Base-by-base conservation (phyloP, 371 early-diverging fungal species). In the Mortierella sp. region DNA sequence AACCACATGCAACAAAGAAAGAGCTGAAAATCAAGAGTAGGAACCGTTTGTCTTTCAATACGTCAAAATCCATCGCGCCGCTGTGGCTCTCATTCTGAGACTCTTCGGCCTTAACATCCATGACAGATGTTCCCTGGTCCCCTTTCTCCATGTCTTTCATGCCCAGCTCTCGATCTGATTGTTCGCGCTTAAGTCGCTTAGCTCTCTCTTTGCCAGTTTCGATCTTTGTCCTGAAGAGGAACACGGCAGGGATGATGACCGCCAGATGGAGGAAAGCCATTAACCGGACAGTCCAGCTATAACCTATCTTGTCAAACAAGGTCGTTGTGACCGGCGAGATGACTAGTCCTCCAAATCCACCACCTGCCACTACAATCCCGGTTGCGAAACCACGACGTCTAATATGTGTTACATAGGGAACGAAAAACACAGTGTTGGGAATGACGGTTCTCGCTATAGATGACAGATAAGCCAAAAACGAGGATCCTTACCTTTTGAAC, bases 351-450 rank as follows among this genome's bases (percentile, higher is more conserved):
- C 90, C 90, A 28, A 89, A 53, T 2, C 90, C 90, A 7, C 81
- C 81, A 15, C 93, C 93, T 9, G 89, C 83, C 0, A 90, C 87
- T 1, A 88, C 87, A 43, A 92, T 79, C 7, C 95, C 95, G 1
- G 89, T 91, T 2, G 93, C 93, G 32, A 93, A 71, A 0, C 91
- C 92, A 48, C 93, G 84, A 9, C 79, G 79, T 49, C 81, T 85
- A 43, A 34, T n/a, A n/a, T 84, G 87, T 47, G 0, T 81, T 72
- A 30, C 82, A 60, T 21, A 3, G 15, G 15, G 31, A 26, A 15
- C 14, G 41, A 14, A 7, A 23, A 26, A 15, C 14, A 42, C 6
- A 7, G 51, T 23, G 44, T 41, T 32, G 9, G 24, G 2, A 5
- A n/a, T 3, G 37, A 28, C n/a, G 27, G 21, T n/a, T 3, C 17